Conservation (phyloP, 202 grass and related monocot genomes). For the Carex sylvatica region DNA sequence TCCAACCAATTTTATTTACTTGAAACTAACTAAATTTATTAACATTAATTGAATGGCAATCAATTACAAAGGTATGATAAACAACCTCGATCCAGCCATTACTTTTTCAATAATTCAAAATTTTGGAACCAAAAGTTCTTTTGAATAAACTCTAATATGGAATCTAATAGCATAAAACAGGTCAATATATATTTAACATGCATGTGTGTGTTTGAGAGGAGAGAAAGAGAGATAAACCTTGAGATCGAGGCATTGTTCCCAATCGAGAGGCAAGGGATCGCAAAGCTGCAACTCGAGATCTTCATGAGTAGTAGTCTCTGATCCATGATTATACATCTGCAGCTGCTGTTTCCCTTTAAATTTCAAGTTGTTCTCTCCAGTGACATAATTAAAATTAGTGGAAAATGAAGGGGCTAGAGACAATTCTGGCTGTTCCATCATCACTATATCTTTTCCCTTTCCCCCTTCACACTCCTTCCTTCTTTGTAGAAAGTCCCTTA, state of each 20-base stretch:
- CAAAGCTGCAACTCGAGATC: constrained; percentile 13
- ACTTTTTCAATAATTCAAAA: neutral
- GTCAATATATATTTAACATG: neutral
- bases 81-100: neutral
- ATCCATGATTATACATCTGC: neutral
- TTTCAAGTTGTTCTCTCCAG: neutral
- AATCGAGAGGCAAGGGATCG: constrained; percentile 34
- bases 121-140: neutral
- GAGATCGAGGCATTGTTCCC: constrained; percentile 39
- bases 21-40: constrained; percentile 1
- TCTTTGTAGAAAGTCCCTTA: constrained; percentile 31
- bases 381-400: constrained; percentile 9
- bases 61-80: neutral
- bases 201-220: constrained; percentile 7
- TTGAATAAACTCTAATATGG: neutral
- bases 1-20: constrained; percentile 14
- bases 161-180: neutral
- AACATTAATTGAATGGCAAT: neutral
- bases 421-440: constrained; percentile 27
- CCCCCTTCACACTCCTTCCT: constrained; percentile 18
- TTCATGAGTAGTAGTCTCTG: neutral
- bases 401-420: constrained; percentile 26
- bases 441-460: constrained; percentile 23
- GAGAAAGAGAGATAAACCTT: constrained; percentile 24
- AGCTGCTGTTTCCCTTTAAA: constrained; percentile 22